Conservation (phyloP, 2,329 filamentous ascomycete genomes). For the Aspergillus niger region DNA sequence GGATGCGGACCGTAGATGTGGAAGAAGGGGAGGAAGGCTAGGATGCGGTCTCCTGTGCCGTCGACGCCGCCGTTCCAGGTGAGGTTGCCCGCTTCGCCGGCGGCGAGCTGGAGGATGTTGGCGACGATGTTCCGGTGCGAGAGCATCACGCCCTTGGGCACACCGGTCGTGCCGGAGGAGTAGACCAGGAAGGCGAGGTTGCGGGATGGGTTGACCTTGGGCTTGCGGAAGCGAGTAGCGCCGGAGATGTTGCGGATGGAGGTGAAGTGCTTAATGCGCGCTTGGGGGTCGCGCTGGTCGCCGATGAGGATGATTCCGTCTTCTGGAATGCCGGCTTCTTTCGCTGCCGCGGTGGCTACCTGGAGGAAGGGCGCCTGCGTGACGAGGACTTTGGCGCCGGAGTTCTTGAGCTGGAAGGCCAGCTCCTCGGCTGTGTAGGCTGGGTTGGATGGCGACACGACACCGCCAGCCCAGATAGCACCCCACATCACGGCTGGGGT, state of each 20-base stretch:
- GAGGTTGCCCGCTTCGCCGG: conserved; percentile 59
- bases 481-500: conserved; percentile 77
- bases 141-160: conserved; percentile 89
- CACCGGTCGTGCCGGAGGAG: conserved; percentile 83
- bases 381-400: conserved; percentile 70
- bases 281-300: conserved; percentile 57
- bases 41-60: conserved; percentile 68
- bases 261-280: conserved; percentile 70
- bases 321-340: conserved; percentile 67
- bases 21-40: conserved; percentile 85
- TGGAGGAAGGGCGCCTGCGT: conserved; percentile 71
- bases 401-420: conserved; percentile 79
- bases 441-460: conserved; percentile 84
- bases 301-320: conserved; percentile 77
- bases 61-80: conserved; percentile 60
- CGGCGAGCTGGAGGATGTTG: conserved; percentile 63
- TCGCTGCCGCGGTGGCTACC: conserved; percentile 67
- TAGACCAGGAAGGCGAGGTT: conserved; percentile 87
- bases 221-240: conserved; percentile 59
- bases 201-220: conserved; percentile 65
- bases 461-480: conserved; percentile 77
- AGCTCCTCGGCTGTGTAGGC: conserved; percentile 83
- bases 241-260: conserved; percentile 66
- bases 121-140: conserved; percentile 80
- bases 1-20: conserved; percentile 74